phyloP scores from a whole-genome alignment of 2,329 filamentous ascomycete species.

The Fusarium siculi region DNA sequence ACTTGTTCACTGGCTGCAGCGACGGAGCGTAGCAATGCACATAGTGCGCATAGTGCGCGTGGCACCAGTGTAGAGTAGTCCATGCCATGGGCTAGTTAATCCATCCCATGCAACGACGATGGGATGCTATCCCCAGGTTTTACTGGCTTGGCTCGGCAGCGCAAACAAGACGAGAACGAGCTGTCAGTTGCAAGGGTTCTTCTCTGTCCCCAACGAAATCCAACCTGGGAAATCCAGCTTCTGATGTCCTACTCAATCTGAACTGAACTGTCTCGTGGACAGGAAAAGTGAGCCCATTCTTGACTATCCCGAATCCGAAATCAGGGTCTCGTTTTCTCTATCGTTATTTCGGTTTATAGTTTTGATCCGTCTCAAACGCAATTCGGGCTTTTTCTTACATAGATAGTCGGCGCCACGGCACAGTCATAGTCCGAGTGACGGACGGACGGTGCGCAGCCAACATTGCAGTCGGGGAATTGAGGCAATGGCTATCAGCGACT shows the following conservation, averaged over 20 bases:
- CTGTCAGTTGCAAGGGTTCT: constrained; percentile 18
- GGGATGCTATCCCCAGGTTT: constrained; percentile 37
- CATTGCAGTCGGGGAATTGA: constrained; percentile 23
- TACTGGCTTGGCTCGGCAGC: constrained; percentile 30
- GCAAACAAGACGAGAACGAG: constrained; percentile 13
- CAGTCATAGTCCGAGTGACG: not conserved
- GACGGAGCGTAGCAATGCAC: constrained; percentile 21
- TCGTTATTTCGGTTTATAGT: constrained; percentile 22
- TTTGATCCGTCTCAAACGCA: constrained; percentile 18
- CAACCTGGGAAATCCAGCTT: constrained; percentile 12
- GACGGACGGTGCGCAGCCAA: constrained; percentile 21
- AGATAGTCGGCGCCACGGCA: constrained; percentile 27
- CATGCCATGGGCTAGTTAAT: constrained; percentile 25
- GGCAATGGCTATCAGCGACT: constrained; percentile 8
- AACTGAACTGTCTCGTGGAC: constrained; percentile 22
- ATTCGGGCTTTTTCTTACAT: constrained; percentile 9
- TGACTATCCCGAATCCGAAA: constrained; percentile 24
- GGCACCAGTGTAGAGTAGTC: constrained; percentile 41
- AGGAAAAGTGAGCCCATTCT: constrained; percentile 25
- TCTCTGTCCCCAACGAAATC: constrained; percentile 27
- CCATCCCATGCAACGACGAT: constrained; percentile 12
- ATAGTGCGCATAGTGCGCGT: constrained; percentile 40
- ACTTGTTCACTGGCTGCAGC: constrained; percentile 19
- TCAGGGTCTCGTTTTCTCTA: constrained; percentile 16
- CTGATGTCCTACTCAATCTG: constrained; percentile 17